Percentiles rank a stretch among this genome's conserved stretches.
These are phyloP conservation scores for Kockiozyma suomiensis DNA, from an alignment of 805 yeast genomes.

Conservation along the genomic window DNA sequence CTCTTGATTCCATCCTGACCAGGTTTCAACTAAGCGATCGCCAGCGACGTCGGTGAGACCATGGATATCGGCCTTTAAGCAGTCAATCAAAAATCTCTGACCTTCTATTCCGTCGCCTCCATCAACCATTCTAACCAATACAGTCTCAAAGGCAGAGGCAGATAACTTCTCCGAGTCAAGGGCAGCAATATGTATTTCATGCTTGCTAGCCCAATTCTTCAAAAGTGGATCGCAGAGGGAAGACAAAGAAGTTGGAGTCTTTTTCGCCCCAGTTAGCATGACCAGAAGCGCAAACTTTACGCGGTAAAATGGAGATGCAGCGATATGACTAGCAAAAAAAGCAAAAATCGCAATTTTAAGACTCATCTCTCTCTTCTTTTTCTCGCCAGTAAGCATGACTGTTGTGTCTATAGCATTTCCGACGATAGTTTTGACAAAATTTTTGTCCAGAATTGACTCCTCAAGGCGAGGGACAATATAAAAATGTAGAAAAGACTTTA, in stretches of 20 bases:
- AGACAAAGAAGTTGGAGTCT: conserved; percentile 40
- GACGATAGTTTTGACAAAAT: conserved; percentile 44
- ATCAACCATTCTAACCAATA: conserved; percentile 61
- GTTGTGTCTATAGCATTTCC: conserved; percentile 35
- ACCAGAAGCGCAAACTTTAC: conserved; percentile 57
- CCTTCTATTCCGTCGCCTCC: conserved; percentile 63
- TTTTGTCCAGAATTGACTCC: conserved; percentile 55
- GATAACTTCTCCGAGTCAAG: conserved; percentile 55
- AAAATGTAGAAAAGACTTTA: conserved; percentile 48
- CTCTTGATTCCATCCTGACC: conserved; percentile 59
- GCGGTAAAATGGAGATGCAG: conserved; percentile 52
- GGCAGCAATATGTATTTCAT: conserved; percentile 50
- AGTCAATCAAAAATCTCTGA: conserved; percentile 60
- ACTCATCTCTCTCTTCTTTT: conserved; percentile 23
- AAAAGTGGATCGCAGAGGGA: conserved; percentile 51
- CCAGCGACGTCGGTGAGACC: conserved; percentile 51
- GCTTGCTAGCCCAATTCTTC: conserved; percentile 50
- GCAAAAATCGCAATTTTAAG: conserved; percentile 54
- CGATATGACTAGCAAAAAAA: conserved; percentile 71
- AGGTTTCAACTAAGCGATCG: conserved; percentile 56
- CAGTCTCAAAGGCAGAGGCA: conserved; percentile 57
- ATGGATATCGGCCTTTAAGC: conserved; percentile 43
- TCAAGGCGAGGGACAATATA: conserved; percentile 45
- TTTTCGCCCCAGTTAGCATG: conserved; percentile 49
- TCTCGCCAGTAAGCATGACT: conserved; percentile 38